Percentiles rank a stretch among this genome's conserved stretches.
Evolutionary conservation across 352 stramenopile genomes (phyloP).

Genomic region (Phytophthora sansomeana): DNA sequence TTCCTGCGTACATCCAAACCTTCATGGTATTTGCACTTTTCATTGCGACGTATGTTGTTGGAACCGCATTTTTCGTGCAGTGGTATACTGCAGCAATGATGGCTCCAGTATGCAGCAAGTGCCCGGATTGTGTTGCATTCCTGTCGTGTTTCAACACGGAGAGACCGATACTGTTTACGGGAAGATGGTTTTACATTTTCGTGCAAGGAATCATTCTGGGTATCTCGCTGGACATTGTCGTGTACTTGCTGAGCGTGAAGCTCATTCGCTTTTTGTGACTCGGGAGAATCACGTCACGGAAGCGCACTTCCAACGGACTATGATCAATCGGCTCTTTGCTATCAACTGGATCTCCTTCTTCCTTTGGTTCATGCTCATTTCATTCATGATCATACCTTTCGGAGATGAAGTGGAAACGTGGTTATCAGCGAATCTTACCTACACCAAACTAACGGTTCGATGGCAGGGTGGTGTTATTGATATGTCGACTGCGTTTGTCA

Average conservation of each 20-base stretch:
- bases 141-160: slow-evolving; percentile 87
- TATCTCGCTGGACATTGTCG: slow-evolving; percentile 85
- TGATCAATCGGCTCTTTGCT: slow-evolving; percentile 87
- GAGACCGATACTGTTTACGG: slow-evolving; percentile 72
- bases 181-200: slow-evolving; percentile 87
- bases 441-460: slow-evolving; percentile 82
- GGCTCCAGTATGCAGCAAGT: slow-evolving; percentile 82
- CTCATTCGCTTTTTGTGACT: slow-evolving; percentile 86
- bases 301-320: slow-evolving; percentile 82
- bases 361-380: slow-evolving; percentile 90
- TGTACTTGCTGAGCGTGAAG: slow-evolving; percentile 86
- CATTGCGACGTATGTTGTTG: slow-evolving; percentile 78
- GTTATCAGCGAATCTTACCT: slow-evolving; percentile 80
- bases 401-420: slow-evolving; percentile 82
- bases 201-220: slow-evolving; percentile 83
- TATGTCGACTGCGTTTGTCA: slow-evolving; percentile 89
- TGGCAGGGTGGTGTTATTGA: slow-evolving; percentile 89
- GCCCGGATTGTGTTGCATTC: slow-evolving; percentile 73
- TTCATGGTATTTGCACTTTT: slow-evolving; percentile 84
- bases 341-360: slow-evolving; percentile 94
- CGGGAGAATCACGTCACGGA: slow-evolving; percentile 87
- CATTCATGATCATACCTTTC: slow-evolving; percentile 89
- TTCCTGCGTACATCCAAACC: slow-evolving; percentile 84
- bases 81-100: slow-evolving; percentile 91
- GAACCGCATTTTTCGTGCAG: slow-evolving; percentile 88